phyloP scores from a whole-genome alignment of 352 stramenopile genomes.

The Hyaloperonospora brassicae region DNA sequence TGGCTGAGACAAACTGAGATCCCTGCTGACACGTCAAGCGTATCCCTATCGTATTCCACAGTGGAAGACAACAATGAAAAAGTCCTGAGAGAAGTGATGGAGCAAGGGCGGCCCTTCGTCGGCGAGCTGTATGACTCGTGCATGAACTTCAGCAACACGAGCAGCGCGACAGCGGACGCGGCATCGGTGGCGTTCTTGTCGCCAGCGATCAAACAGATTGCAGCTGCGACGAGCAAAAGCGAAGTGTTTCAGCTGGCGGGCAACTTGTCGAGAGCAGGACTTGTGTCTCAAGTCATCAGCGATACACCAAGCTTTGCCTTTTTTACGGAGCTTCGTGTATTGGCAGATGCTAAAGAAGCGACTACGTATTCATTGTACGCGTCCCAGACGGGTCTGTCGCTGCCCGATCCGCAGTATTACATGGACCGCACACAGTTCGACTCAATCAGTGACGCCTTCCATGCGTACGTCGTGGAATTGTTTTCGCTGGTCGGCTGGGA shows the following conservation, averaged over 20 bases:
- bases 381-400: conserved; percentile 73
- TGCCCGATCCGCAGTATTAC: conserved; percentile 90
- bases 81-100: conserved; percentile 47
- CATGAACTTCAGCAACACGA: conserved; percentile 53
- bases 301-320: no score
- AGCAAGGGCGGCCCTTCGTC: conserved; percentile 55
- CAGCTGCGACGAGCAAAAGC: conserved; percentile 20
- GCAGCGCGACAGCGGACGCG: conserved; percentile 28
- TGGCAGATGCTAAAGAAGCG: conserved; percentile 79
- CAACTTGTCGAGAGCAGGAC: conserved; percentile 41
- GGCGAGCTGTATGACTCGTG: conserved; percentile 55
- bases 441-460: conserved; percentile 59
- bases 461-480: conserved; percentile 67
- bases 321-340: conserved; percentile 69
- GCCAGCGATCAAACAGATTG: conserved; percentile 37
- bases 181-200: no score
- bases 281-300: no score
- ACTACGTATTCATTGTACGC: conserved; percentile 79
- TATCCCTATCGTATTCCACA: conserved; percentile 33
- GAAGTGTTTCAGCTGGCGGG: conserved; percentile 50
- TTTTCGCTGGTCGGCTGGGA: conserved; percentile 56
- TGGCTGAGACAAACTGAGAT: conserved; percentile 43
- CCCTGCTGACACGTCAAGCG: conserved; percentile 27
- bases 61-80: conserved; percentile 23
- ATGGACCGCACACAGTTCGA: conserved; percentile 80